Percentiles rank a stretch among this genome's conserved stretches.
Evolutionary conservation across 1,139 yeast genomes (phyloP).

Genomic region (Ogataea hybrid): DNA sequence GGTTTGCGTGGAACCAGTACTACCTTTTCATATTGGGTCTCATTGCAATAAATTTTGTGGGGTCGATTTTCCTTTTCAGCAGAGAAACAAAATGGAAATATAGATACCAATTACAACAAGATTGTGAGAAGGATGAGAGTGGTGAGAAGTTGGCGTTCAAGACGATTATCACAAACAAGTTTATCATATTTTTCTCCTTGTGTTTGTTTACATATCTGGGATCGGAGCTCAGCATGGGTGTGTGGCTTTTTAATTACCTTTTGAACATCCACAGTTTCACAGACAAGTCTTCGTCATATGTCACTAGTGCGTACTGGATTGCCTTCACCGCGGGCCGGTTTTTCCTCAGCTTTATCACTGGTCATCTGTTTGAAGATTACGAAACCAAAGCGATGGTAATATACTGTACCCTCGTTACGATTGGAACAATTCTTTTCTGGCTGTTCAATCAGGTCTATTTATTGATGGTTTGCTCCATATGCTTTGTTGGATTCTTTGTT

Average conservation of each 20-base stretch:
- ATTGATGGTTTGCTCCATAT: conserved; percentile 40
- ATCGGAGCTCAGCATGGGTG: conserved; percentile 65
- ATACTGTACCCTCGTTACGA: conserved; percentile 33
- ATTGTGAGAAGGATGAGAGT: conserved; percentile 16
- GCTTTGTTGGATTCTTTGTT: conserved; percentile 60
- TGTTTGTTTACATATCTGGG: conserved; percentile 63
- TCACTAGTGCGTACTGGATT: conserved; percentile 65
- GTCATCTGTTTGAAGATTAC: conserved; percentile 45
- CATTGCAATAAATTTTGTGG: conserved; percentile 30
- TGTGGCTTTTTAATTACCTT: conserved; percentile 63
- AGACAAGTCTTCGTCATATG: conserved; percentile 50
- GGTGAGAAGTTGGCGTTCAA: conserved; percentile 25
- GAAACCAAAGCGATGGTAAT: conserved; percentile 47
- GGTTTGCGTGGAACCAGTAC: conserved; percentile 45
- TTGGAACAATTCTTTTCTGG: conserved; percentile 24
- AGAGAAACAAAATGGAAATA: conserved; percentile 58
- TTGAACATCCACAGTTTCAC: conserved; percentile 46
- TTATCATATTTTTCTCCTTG: conserved; percentile 47
- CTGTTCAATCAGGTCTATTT: conserved; percentile 19
- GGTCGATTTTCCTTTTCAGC: conserved; percentile 37
- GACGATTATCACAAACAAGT: conserved; percentile 41
- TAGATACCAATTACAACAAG: conserved; percentile 35
- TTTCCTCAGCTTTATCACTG: conserved; percentile 59
- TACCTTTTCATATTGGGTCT: conserved; percentile 39
- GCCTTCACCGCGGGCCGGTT: conserved; percentile 66